Percentiles rank a stretch among this genome's conserved stretches.
These are phyloP conservation scores for Puccinellia tenuiflora DNA, from an alignment of 176 grass and related monocot genomes.

Conservation along the genomic window DNA sequence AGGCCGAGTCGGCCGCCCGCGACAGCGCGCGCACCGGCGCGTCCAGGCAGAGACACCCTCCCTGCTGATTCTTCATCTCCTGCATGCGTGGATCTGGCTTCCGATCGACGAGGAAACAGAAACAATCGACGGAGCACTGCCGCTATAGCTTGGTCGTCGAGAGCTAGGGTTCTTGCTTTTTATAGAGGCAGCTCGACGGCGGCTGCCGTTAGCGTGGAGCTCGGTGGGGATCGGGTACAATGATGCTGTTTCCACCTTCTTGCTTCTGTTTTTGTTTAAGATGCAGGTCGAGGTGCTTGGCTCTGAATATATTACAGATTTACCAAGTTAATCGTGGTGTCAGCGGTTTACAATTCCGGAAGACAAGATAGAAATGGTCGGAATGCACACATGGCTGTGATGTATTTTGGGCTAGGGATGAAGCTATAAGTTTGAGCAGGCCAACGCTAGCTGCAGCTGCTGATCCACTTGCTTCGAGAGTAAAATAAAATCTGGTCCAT, in stretches of 20 bases:
- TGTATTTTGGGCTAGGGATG: neutral
- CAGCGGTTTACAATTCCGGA: neutral
- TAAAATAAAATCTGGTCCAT: neutral
- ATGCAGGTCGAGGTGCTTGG: neutral
- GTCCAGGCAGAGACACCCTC: conserved; percentile 44
- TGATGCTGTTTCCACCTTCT: neutral
- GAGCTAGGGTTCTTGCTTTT: neutral
- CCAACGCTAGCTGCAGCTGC: neutral
- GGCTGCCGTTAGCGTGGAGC: neutral
- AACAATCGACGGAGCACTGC: neutral
- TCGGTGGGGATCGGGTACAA: neutral
- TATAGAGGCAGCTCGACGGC: neutral
- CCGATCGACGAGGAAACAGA: neutral
- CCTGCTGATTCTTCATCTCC: conserved; percentile 13
- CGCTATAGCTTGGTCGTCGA: neutral
- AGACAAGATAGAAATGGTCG: neutral
- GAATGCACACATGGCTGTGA: neutral
- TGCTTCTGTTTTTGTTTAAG: neutral
- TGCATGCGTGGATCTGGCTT: neutral
- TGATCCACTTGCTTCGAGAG: neutral
- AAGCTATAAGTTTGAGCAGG: neutral
- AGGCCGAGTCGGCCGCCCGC: conserved; percentile 54
- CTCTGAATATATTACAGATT: neutral
- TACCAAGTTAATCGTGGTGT: neutral
- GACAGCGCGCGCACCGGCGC: conserved; percentile 42